Percentiles rank a stretch among this genome's conserved stretches.
Conservation (phyloP, 108 stramenopile species). For the Cyclotella baltica region DNA sequence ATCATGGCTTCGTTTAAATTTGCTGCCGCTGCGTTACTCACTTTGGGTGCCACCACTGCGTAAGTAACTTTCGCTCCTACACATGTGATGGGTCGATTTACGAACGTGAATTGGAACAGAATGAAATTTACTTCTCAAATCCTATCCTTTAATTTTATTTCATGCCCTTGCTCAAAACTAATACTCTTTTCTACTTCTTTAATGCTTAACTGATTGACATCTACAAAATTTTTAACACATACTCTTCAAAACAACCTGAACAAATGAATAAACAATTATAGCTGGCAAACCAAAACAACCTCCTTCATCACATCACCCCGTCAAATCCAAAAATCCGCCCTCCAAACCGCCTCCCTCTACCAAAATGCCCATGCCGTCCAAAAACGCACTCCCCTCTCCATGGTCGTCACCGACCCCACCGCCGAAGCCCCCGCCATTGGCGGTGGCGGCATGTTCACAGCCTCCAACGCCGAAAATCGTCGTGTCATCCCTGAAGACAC, state of each 20-base stretch:
- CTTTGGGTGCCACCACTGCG: constrained; percentile 73
- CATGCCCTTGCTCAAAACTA: no score
- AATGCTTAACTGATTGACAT: no score
- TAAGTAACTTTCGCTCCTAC: constrained; percentile 52
- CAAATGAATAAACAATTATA: background rate
- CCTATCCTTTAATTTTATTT: no score
- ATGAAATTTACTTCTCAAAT: no score
- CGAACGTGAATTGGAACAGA: background rate
- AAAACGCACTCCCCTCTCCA: constrained; percentile 54
- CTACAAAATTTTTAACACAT: constrained; percentile 3
- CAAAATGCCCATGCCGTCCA: constrained; percentile 19
- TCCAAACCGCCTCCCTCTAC: constrained; percentile 55
- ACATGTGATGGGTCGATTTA: background rate
- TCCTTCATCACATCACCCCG: constrained; percentile 12
- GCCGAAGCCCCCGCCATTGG: constrained; percentile 27
- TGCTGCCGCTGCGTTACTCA: constrained; percentile 77
- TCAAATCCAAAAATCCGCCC: constrained; percentile 47
- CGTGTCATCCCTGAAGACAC: constrained; percentile 89
- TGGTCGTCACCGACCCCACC: constrained; percentile 82
- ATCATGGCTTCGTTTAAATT: constrained; percentile 80
- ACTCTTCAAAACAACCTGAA: background rate
- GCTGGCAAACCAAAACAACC: constrained; percentile 47
- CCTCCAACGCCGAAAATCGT: constrained; percentile 88
- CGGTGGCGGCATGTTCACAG: constrained; percentile 86
- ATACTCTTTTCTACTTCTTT: no score